Evolutionary conservation across 768 basidiomycete genomes (phyloP).

Genomic region (Rhodosporidiobolus odoratus): DNA sequence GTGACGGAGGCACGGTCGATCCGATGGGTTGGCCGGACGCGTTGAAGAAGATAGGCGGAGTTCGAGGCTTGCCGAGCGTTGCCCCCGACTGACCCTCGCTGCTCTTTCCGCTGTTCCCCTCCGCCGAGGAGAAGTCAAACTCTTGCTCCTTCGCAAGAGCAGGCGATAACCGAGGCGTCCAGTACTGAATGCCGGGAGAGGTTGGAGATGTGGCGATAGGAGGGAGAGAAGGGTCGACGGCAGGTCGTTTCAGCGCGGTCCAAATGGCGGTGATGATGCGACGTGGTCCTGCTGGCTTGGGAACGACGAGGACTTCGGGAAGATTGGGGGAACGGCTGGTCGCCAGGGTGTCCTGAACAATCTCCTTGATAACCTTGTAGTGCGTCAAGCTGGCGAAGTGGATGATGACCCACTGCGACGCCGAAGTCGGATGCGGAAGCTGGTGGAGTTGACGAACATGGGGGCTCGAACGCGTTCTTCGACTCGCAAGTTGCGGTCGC

Average conservation of each 20-base stretch:
- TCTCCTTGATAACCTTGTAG: constrained; percentile 80
- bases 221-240: constrained; percentile 81
- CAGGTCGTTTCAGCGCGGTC: constrained; percentile 77
- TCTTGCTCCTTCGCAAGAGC: constrained; percentile 39
- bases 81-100: constrained; percentile 1
- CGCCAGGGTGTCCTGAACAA: constrained; percentile 63
- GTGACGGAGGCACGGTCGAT: constrained; percentile 22
- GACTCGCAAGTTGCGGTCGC: constrained; percentile 37
- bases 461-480: constrained; percentile 62
- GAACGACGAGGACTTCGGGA: constrained; percentile 92
- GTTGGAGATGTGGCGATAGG: constrained; percentile 92
- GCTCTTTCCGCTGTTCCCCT: background rate
- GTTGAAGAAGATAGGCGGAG: constrained; percentile 28
- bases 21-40: background rate
- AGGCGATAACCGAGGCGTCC: constrained; percentile 45
- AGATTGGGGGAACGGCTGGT: constrained; percentile 49
- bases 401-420: constrained; percentile 56
- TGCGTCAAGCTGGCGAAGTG: constrained; percentile 88
- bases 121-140: constrained; percentile 34
- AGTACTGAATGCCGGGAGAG: constrained; percentile 62
- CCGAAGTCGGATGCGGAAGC: constrained; percentile 1
- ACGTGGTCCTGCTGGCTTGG: constrained; percentile 92
- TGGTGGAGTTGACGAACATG: constrained; percentile 57
- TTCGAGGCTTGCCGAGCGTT: constrained; percentile 30
- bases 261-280: constrained; percentile 86